Evolutionary conservation across 73 alveolate genomes (phyloP).

Genomic region (Stentor roeselii): DNA sequence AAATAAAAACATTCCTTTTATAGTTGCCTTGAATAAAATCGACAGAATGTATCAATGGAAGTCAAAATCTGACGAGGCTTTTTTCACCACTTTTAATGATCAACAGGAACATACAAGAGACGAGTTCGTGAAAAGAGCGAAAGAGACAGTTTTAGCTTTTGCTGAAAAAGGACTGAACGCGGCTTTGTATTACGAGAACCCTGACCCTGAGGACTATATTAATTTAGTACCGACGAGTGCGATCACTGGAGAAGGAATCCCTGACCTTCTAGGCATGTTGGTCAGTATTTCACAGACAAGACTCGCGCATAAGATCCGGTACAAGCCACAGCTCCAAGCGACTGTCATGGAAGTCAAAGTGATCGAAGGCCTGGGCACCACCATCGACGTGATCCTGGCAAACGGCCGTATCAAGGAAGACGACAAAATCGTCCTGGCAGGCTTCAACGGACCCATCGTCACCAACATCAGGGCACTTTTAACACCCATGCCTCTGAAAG

Average conservation of each 20-base stretch:
- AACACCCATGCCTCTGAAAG: conserved; percentile 98
- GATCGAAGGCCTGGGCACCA: conserved; percentile 97
- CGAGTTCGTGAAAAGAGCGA: conserved; percentile 66
- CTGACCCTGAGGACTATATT: conserved; percentile 81
- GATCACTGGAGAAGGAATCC: conserved; percentile 99
- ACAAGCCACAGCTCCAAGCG: conserved; percentile 24
- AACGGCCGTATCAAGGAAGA: conserved; percentile 96
- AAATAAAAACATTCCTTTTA: conserved; percentile 94
- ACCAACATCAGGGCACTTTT: conserved; percentile 97
- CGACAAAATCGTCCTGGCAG: conserved; percentile 97
- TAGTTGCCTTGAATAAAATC: conserved; percentile 97
- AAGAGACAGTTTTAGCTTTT: conserved; percentile 60
- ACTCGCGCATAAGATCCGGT: conserved; percentile 60
- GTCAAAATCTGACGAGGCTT: conserved; percentile 68
- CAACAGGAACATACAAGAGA: conserved; percentile 57
- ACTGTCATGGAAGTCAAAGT: conserved; percentile 98
- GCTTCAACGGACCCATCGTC: conserved; percentile 98
- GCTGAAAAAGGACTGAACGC: conserved; percentile 93
- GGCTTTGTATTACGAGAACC: conserved; percentile 92
- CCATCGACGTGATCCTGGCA: conserved; percentile 98
- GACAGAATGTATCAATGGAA: conserved; percentile 96
- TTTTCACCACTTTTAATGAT: conserved; percentile 50
- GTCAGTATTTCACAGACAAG: conserved; percentile 78
- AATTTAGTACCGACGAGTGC: conserved; percentile 99
- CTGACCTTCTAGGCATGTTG: conserved; percentile 94